Evolutionary conservation across 306 rosid genomes (phyloP).

Genomic region (Dryas drummondii): DNA sequence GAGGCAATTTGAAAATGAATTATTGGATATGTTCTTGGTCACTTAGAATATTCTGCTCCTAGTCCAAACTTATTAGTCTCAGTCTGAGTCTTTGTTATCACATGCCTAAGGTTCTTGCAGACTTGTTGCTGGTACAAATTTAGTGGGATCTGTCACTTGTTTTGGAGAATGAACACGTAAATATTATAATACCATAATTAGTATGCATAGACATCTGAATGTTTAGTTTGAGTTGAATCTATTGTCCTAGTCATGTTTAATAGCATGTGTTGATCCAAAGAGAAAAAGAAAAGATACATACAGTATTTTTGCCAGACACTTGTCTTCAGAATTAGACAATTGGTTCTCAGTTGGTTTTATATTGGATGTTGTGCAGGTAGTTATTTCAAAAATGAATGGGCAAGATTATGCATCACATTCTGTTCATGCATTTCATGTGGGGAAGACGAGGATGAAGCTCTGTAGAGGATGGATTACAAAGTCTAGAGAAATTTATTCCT

Average conservation of each 20-base stretch:
- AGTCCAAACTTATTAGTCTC: background rate
- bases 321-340: background rate
- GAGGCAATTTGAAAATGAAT: background rate
- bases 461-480: constrained; percentile 97
- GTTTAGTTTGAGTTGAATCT: background rate
- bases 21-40: background rate
- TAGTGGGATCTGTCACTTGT: background rate
- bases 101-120: background rate
- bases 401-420: constrained; percentile 81
- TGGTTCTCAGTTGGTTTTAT: constrained; percentile 20
- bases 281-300: background rate
- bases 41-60: background rate
- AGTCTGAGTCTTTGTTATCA: background rate
- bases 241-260: background rate
- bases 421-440: constrained; percentile 82
- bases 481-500: constrained; percentile 89
- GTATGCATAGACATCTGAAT: background rate
- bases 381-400: constrained; percentile 85
- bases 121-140: background rate
- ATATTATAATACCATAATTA: background rate
- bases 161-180: background rate
- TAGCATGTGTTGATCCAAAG: background rate
- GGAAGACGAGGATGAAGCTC: constrained; percentile 92
- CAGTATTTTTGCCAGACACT: background rate
- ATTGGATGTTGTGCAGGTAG: constrained; percentile 52